A percentile compares a stretch with the other conserved stretches of the same genome.
phyloP scores from a whole-genome alignment of 371 early-diverging fungal genomes.

The Syncephalastrum racemosum region DNA sequence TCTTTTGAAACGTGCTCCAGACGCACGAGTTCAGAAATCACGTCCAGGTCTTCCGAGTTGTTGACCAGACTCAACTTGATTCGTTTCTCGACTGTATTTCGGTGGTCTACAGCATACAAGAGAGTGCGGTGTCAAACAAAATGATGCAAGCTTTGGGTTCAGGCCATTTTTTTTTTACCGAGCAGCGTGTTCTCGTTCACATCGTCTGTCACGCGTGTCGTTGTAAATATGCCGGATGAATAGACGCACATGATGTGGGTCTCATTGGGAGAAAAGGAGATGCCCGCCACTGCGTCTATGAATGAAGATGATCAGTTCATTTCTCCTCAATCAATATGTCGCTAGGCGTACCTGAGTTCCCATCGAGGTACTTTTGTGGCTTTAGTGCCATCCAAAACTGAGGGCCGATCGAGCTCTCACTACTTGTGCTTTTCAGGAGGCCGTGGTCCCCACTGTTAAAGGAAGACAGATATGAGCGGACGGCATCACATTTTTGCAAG shows the following conservation, averaged over 20 bases:
- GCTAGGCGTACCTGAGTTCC: slow-evolving; percentile 11
- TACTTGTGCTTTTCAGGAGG: slow-evolving; percentile 1
- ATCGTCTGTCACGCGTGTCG: slow-evolving; percentile 27
- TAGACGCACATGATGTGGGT: slow-evolving; percentile 38
- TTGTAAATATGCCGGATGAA: slow-evolving; percentile 29
- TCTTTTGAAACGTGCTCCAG: slow-evolving; percentile 13
- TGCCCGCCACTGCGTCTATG: slow-evolving; percentile 29
- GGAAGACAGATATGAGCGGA: too few relatives aligned
- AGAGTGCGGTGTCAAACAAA: background rate
- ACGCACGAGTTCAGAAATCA: slow-evolving; percentile 37
- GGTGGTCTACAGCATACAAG: slow-evolving; percentile 6
- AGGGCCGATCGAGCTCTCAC: slow-evolving; percentile 6
- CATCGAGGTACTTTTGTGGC: slow-evolving; percentile 12
- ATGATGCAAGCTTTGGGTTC: too few relatives aligned
- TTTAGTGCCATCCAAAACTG: slow-evolving; percentile 25
- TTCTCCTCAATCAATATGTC: background rate
- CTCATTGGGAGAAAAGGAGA: slow-evolving; percentile 38
- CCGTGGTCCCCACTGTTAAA: slow-evolving; percentile 1
- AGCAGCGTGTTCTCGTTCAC: background rate
- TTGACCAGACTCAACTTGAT: slow-evolving; percentile 34
- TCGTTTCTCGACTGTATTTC: slow-evolving; percentile 8
- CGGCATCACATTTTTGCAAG: too few relatives aligned
- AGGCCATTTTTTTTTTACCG: too few relatives aligned
- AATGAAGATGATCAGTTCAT: background rate
- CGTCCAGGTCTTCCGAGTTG: slow-evolving; percentile 31